Base-by-base conservation (phyloP, 768 basidiomycete genomes). In the Panaeolus cyanescens region DNA sequence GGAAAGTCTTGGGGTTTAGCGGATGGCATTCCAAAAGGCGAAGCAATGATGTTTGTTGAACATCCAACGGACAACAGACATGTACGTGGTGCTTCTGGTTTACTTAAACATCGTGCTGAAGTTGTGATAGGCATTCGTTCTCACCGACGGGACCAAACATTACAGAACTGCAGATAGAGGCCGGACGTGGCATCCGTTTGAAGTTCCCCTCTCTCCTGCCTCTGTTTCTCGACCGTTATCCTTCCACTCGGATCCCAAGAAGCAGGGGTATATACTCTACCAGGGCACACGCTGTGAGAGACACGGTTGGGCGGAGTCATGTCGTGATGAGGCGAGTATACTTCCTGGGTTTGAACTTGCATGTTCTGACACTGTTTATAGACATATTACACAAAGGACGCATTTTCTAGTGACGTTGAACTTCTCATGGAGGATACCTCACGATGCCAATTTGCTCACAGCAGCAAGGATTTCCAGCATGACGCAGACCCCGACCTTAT, bases 91-190 rank as follows among this genome's bases (percentile, higher is more conserved):
- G 53, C 58, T 39, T 22, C 4, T 12, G 6, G 42, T 34, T 28
- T 19, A 10, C 0, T 8, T 8, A 25, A 17, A 12, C 8, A 55
- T 32, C 4, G 37, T 50, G 25, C 34, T 63, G 54, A 64, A 32
- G 20, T 19, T 32, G 22, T 50, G 17, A 33, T 7, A 96, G 95
- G 96, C 93, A 0, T 99, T 97, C 71, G 88, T 91, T 33, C 77
- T 99, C 61, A 92, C 94, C 3, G 79, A 83, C 28, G 79, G 79
- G n/a, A 86, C 62, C 10, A 92, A 71, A 20, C 96, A 99, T 73
- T 99, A 92, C 75, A 88, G 91, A 32, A 95, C 97, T 2, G 84
- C 87, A 33, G 90, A 99, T 74, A 85, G 91, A 62, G 96, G 97
- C 58, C 86, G 84, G 74, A 86, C 90, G 32, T 99, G 96, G 96